Base-by-base conservation (phyloP, 495 filamentous ascomycete genomes). In the Thermothielavioides terrestris region DNA sequence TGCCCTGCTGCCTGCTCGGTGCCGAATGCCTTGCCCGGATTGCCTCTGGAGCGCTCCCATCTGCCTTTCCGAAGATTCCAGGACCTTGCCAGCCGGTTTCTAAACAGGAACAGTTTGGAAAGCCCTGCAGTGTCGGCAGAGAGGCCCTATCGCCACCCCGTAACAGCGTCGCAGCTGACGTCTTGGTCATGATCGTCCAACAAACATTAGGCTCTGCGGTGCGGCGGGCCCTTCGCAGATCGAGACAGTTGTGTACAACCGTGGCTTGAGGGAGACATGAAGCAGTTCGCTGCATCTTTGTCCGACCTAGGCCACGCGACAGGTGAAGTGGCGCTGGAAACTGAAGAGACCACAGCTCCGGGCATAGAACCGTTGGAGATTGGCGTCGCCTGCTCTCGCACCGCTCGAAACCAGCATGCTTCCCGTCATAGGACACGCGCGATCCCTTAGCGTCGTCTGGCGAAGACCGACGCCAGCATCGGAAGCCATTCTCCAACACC, bases 221-320 rank as follows among this genome's bases (percentile, higher is more conserved):
- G 46, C 17, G 28, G 46, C 30, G 28, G 35, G 12, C 15, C 38
- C 37, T 34, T 21, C 21, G 22, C 28, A 34, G 37, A 32, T 34
- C 28, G n/a, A 41, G 38, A 49, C 37, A 40, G 37, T 18, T 18
- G 46, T 49, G 46, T 46, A 39, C 25, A 45, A 45, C 34, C 27
- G 40, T 49, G 46, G 52, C 52, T 49, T 49, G 39, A 37, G 38
- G 27, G 34, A 36, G 32, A 43, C 37, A 37, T 25, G 34, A 50
- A 41, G 36, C 35, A 42, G 12, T 38, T 15, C 27, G 32, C 22
- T 30, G 31, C 26, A 44, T 54, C 39, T 54, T n/a, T 39, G 38
- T 48, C 46, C 30, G 20, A 42, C 46, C 18, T 18, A n/a, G 25
- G 42, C 52, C 52, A 55, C 52, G 52, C 46, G 52, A 37, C 39